A percentile compares a stretch with the other conserved stretches of the same genome.
Conservation (phyloP, 306 rosid species). For the Ceratonia siliqua region DNA sequence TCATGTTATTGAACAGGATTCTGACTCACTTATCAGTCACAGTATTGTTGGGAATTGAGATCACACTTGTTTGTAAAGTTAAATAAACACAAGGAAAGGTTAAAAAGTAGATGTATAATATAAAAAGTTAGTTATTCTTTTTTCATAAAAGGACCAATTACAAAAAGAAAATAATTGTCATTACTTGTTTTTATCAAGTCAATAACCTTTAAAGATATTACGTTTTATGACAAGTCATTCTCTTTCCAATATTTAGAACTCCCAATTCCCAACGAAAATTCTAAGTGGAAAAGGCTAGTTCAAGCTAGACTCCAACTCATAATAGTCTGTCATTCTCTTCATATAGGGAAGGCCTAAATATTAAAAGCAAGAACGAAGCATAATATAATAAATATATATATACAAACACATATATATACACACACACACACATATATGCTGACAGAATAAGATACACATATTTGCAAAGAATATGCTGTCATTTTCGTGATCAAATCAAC, state of each 20-base stretch:
- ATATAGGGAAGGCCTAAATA: slow-evolving; percentile 4
- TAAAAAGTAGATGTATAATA: not conserved
- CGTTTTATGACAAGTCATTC: not conserved
- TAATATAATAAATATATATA: too few species aligned
- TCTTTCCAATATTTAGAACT: not conserved
- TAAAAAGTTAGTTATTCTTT: not conserved
- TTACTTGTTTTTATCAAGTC: slow-evolving; percentile 5
- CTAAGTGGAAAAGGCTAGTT: not conserved
- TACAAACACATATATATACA: too few species aligned
- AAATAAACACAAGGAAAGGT: slow-evolving; percentile 1
- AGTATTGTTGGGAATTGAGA: not conserved
- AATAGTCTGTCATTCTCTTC: not conserved
- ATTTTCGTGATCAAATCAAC: slow-evolving; percentile 1
- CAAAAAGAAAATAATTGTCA: not conserved
- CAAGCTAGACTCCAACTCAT: not conserved
- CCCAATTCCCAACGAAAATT: not conserved
- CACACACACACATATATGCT: not conserved
- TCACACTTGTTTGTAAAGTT: not conserved
- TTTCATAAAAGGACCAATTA: not conserved
- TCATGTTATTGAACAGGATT: not conserved
- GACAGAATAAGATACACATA: not conserved
- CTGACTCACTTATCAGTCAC: slow-evolving; percentile 7
- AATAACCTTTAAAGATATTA: not conserved
- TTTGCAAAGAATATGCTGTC: not conserved
- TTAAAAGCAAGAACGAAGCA: not conserved